Evolutionary conservation across 1,139 yeast genomes (phyloP), one percentile per base, ranked within the genome.

Genomic region (Protomyces macrosporus): DNA sequence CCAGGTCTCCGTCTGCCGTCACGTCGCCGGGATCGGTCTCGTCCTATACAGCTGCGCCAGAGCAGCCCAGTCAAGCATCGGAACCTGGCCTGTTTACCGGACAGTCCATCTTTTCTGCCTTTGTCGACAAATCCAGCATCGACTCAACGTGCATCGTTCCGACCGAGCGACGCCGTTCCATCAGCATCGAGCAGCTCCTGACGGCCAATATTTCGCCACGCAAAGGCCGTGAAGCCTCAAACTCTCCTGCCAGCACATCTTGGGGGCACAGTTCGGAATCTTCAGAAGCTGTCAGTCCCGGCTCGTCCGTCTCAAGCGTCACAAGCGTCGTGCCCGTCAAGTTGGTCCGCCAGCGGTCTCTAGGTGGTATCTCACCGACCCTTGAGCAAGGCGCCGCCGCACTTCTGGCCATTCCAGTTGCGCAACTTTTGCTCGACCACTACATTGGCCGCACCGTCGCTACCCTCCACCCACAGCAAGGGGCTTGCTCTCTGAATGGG

Each of bases 371-470:
- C 48, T 9, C 16, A 4, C 48, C 48, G 23, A 42, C 30, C 33
- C 16, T 42, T 2, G 9, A 23, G 48, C 48, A 23, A 23, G 48
- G 16, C 10, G 48, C 16, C n/a, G n/a, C 32, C 23, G 7, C 30
- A 10, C 16, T 52, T 12, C 32, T 58, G 52, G 30, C 16, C 23
- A 30, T 14, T 23, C 52, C 36, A 40, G 52, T 51, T 52, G 42
- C 62, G 10, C 62, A 52, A 32, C 51, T 52, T 16, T 40, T 58
- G 36, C 37, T 58, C 7, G 45, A 51, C 40, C 54, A 58, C 36
- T 58, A 58, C 53, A 37, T 58, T 23, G 34, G 35, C 10, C 39
- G 62, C 5, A 35, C 62, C 5, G 62, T 58, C 39, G 56, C 56
- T 3, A 58, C 56, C 9, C 9, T 58, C 2, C 62, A 58, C 33